Percentiles rank a stretch among this genome's conserved stretches.
Conservation (phyloP, 202 grass and related monocot genomes). For the Hordeum pubiflorum region DNA sequence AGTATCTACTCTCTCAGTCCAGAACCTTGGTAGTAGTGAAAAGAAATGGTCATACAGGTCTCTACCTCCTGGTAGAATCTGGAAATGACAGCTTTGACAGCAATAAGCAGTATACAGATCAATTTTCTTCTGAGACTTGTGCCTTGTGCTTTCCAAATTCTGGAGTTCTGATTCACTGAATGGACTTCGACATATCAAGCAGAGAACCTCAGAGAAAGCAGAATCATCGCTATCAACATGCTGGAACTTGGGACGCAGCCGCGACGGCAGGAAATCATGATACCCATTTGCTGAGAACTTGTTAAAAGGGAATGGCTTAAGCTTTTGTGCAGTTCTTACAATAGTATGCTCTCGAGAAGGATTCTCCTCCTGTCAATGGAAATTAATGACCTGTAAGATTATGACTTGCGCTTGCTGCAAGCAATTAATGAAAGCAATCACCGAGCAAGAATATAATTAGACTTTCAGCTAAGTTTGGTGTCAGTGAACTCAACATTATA, state of each 20-base stretch:
- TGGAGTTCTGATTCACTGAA: constrained; percentile 72
- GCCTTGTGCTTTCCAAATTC: constrained; percentile 49
- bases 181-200: constrained; percentile 59
- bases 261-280: constrained; percentile 73
- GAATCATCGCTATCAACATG: constrained; percentile 47
- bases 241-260: constrained; percentile 79
- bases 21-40: constrained; percentile 61
- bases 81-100: constrained; percentile 77
- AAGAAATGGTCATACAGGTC: constrained; percentile 46
- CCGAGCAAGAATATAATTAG: neutral
- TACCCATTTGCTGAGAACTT: constrained; percentile 76
- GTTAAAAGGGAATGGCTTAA: constrained; percentile 88
- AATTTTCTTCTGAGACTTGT: constrained; percentile 32
- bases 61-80: constrained; percentile 62
- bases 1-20: constrained; percentile 44
- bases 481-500: neutral
- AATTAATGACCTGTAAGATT: constrained; percentile 5
- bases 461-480: constrained; percentile 1
- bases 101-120: constrained; percentile 53
- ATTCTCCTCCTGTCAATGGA: constrained; percentile 70
- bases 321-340: constrained; percentile 91
- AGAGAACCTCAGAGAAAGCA: constrained; percentile 56
- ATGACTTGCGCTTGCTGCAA: neutral
- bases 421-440: neutral
- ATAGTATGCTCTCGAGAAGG: constrained; percentile 86